Evolutionary conservation across 139 green algal species (phyloP).

Genomic region (Picochlorum costavermella): DNA sequence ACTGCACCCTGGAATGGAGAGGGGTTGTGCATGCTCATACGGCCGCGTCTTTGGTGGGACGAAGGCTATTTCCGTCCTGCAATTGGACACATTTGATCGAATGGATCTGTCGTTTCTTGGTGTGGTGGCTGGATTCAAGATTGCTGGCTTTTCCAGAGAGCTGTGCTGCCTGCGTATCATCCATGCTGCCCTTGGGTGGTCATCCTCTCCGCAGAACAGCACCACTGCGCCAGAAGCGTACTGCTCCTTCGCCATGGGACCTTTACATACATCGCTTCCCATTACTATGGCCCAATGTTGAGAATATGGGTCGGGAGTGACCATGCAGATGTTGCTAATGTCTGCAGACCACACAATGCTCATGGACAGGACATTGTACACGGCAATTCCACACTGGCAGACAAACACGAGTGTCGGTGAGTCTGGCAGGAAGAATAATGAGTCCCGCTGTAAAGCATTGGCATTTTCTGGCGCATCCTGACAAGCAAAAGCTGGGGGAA

Average conservation of each 20-base stretch:
- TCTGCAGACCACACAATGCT: slow-evolving; percentile 5
- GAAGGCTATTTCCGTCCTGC: slow-evolving; percentile 8
- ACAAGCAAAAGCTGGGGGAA: slow-evolving; percentile 27
- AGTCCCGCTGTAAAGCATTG: background rate
- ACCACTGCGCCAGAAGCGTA: background rate
- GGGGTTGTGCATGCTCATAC: background rate
- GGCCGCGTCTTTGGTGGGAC: background rate
- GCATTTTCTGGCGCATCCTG: background rate
- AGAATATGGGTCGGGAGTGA: slow-evolving; percentile 9
- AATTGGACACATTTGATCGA: background rate
- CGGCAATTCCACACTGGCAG: background rate
- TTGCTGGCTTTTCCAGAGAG: background rate
- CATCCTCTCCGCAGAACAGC: background rate
- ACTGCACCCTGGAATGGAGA: slow-evolving; percentile 7
- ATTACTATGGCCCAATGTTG: slow-evolving; percentile 12
- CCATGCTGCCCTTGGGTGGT: slow-evolving; percentile 1
- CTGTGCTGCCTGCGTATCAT: background rate
- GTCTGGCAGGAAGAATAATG: background rate
- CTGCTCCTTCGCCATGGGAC: background rate
- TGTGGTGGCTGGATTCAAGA: background rate
- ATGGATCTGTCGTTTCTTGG: background rate
- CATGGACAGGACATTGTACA: slow-evolving; percentile 19
- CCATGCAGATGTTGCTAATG: background rate
- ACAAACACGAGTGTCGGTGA: slow-evolving; percentile 6
- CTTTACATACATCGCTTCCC: background rate